A percentile compares a stretch with the other conserved stretches of the same genome.
Conservation (phyloP, 208 protist genomes). For the Naegleria lovaniensis region DNA sequence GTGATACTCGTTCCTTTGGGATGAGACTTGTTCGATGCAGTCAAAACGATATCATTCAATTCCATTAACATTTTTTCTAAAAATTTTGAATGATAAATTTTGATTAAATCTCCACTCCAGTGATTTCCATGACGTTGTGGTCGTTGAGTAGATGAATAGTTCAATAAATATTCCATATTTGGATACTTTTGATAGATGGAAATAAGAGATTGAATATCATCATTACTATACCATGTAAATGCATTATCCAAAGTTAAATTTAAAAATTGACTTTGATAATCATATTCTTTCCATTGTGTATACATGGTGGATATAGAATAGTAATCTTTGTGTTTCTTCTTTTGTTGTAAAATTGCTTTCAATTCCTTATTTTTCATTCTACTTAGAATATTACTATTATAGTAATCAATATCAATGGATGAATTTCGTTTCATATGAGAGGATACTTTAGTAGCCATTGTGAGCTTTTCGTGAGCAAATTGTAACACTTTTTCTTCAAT, state of each 20-base stretch:
- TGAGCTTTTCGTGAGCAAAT: constrained; percentile 91
- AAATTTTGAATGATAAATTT: too few relatives aligned
- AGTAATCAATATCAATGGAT: not conserved
- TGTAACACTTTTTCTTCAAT: constrained; percentile 96
- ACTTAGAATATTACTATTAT: not conserved
- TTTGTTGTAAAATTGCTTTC: not conserved
- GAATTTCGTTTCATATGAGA: not conserved
- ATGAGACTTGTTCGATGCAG: too few relatives aligned
- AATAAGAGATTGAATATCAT: not conserved
- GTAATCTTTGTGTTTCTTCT: not conserved
- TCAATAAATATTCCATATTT: not conserved
- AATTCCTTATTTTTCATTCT: not conserved
- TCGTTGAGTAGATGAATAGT: too few relatives aligned
- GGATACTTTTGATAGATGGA: not conserved
- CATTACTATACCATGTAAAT: not conserved
- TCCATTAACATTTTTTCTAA: too few relatives aligned
- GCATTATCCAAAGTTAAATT: not conserved
- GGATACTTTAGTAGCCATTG: constrained; percentile 93
- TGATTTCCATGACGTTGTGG: too few relatives aligned
- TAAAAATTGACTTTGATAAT: not conserved
- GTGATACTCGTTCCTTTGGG: too few relatives aligned
- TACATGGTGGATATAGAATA: not conserved
- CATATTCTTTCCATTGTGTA: not conserved
- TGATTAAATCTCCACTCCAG: too few relatives aligned
- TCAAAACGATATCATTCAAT: too few relatives aligned